Base-by-base conservation (phyloP, 164 flowering plant species). In the Aristolochia contorta region DNA sequence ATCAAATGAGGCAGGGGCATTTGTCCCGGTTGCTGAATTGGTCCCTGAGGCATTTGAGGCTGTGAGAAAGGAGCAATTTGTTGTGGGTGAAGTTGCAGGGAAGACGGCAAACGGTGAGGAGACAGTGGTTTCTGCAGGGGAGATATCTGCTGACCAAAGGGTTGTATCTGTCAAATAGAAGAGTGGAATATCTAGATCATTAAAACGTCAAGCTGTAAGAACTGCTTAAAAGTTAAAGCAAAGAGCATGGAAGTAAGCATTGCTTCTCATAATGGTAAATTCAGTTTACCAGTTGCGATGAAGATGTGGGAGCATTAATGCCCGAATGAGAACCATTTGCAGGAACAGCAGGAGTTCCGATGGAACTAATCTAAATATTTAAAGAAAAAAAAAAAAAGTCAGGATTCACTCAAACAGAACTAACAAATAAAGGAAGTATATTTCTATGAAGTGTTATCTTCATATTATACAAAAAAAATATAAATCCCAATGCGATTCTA, bases 51-150 rank as follows among this genome's bases (percentile, higher is more conserved):
- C 61, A 77, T 64, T 37, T 71, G 88, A 18, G 68, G 7, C 58
- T 83, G 90, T 4, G 83, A 33, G 67, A 72, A 77, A 41, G 74
- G 58, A 6, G 79, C 57, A 61, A 57, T 48, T 43, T 75, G 82
- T 57, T 66, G 76, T 14, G 77, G 52, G 7, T 77, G 87, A 20
- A 69, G 79, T 61, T 82, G 92, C 63, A 77, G 20, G 30, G 87
- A 69, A 62, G 85, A 67, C 14, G 85, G 79, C 62, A 78, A 61
- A 47, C 82, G 64, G 64, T 82, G 90, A 60, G 91, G 80, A 6
- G 88, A 83, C 51, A 72, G 59, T 51, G 89, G 79, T 64, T 81
- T 83, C 64, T 75, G 84, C 25, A 79, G 45, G 3, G 97, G 86
- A 18, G 99, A 82, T 57, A 80, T 57, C 60, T 79, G 81, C 74